These are phyloP conservation scores for Epichloe hybrida DNA, from an alignment of 2,329 filamentous ascomycete genomes.

Conservation along the genomic window DNA sequence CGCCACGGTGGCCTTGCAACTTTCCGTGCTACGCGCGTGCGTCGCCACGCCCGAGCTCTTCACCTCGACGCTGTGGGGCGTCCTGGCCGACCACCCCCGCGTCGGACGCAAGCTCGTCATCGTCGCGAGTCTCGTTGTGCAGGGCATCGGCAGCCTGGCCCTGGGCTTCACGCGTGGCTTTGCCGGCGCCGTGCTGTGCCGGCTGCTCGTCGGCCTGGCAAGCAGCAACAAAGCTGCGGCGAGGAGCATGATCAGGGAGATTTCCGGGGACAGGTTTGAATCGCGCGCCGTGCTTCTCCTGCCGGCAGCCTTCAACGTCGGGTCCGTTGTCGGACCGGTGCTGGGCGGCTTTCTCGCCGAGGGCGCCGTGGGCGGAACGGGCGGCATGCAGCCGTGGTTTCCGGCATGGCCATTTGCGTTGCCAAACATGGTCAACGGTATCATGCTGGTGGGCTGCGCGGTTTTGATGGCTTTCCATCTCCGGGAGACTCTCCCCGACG, in stretches of 20 bases:
- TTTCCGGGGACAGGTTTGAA: no score
- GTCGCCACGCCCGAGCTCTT: not conserved
- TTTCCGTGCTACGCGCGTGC: not conserved
- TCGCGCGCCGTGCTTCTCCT: conserved; percentile 53
- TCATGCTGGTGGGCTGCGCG: conserved; percentile 31
- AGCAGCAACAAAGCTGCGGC: not conserved
- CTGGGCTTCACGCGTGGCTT: not conserved
- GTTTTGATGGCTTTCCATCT: conserved; percentile 34
- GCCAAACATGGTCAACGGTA: conserved; percentile 39
- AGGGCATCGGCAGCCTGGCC: not conserved
- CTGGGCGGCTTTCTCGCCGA: conserved; percentile 56
- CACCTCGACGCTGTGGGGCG: not conserved
- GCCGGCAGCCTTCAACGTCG: conserved; percentile 60
- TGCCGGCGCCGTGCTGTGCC: not conserved
- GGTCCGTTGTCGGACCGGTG: conserved; percentile 58
- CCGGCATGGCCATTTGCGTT: conserved; percentile 37
- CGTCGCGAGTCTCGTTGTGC: not conserved
- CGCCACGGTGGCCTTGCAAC: not conserved
- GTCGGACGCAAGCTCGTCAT: not conserved
- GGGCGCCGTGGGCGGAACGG: conserved; percentile 46
- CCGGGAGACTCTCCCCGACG: conserved; percentile 36
- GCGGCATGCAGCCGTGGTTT: conserved; percentile 34
- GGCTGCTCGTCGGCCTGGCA: not conserved
- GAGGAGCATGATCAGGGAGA: no score
- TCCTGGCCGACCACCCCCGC: not conserved